Base-by-base conservation (phyloP, 768 basidiomycete genomes). In the Hypsizygus marmoreus region DNA sequence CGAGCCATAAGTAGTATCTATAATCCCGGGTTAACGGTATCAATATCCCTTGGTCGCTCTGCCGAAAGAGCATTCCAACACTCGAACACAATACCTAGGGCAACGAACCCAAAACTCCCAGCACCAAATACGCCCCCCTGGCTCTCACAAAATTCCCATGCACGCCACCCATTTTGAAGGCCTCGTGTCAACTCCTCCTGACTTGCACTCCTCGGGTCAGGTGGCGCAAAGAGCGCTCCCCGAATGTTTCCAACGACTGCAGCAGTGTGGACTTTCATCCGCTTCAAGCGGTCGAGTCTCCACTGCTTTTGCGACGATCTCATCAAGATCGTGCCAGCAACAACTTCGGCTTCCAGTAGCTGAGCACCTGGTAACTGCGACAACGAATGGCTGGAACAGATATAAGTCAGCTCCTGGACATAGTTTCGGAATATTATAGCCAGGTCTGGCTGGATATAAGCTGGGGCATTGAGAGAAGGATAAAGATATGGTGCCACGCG, bases 291-390 rank as follows among this genome's bases (percentile, higher is more conserved):
- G 49, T 79, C 76, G 19, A 59, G 71, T 45, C 86, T 69, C 72
- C 76, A 83, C 28, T 80, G 65, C 45, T 72, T 72, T 51, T 88
- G 79, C 1, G 76, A 64, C 54, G 82, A 86, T 47, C 81, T 81
- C 3, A 80, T 83, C 34, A 88, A 62, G 45, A 91, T 91, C 0
- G 82, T 81, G n/a, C 87, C 87, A 23, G 83, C 63, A 1, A 88
- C 82, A 22, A 89, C 72, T 54, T 91, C 89, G 43, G 84, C 82
- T 57, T 91, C 88, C 7, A 71, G 62, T 29, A 91, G 69, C 24
- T 72, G 73, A 6, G 70, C 70, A 4, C 76, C 79, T 1, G 80
- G 72, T 7, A 69, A 63, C 41, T 75, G 72, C 7, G 83, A 79
- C 7, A 89, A 63, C 0, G 81, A 79, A 56, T 87, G 86, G 0